Evolutionary conservation across 2,329 filamentous ascomycete species (phyloP).

Genomic region (Pestalotiopsis sp.): DNA sequence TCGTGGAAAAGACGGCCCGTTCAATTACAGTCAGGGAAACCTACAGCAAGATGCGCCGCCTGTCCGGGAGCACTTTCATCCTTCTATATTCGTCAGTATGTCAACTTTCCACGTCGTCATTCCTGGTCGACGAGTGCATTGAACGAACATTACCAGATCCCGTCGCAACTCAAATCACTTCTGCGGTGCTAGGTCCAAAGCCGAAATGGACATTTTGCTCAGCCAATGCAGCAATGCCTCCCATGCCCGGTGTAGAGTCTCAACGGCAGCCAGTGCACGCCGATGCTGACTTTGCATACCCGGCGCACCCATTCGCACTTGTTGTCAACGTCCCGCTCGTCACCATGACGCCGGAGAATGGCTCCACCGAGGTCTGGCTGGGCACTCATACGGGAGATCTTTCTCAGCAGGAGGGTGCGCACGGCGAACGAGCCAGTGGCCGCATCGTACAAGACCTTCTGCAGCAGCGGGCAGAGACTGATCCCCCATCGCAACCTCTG

Average conservation of each 20-base stretch:
- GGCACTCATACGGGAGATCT: slow-evolving; percentile 48
- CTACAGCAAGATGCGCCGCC: slow-evolving; percentile 63
- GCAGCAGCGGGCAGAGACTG: slow-evolving; percentile 35
- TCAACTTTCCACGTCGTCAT: not conserved
- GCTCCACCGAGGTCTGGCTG: slow-evolving; percentile 62
- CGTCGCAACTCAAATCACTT: slow-evolving; percentile 58
- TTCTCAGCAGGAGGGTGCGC: slow-evolving; percentile 46
- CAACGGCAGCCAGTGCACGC: slow-evolving; percentile 59
- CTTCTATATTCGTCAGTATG: slow-evolving; percentile 57
- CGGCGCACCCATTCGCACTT: slow-evolving; percentile 55
- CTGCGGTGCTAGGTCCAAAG: slow-evolving; percentile 54
- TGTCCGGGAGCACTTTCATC: slow-evolving; percentile 48
- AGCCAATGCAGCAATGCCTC: slow-evolving; percentile 59
- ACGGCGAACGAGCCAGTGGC: slow-evolving; percentile 55
- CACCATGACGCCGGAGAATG: slow-evolving; percentile 52
- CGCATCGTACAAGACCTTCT: slow-evolving; percentile 47
- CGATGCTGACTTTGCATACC: slow-evolving; percentile 61
- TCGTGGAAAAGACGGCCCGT: slow-evolving; percentile 56
- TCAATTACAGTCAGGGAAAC: slow-evolving; percentile 66
- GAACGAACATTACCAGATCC: slow-evolving; percentile 35
- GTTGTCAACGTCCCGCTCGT: slow-evolving; percentile 57
- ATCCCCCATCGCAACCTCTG: slow-evolving; percentile 51
- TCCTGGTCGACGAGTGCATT: not conserved
- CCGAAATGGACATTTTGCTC: slow-evolving; percentile 62
- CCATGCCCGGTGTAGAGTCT: slow-evolving; percentile 37